Evolutionary conservation across 75 land plant genomes (phyloP), one percentile per base, ranked within the genome.

Genomic region (Pinus taeda): DNA sequence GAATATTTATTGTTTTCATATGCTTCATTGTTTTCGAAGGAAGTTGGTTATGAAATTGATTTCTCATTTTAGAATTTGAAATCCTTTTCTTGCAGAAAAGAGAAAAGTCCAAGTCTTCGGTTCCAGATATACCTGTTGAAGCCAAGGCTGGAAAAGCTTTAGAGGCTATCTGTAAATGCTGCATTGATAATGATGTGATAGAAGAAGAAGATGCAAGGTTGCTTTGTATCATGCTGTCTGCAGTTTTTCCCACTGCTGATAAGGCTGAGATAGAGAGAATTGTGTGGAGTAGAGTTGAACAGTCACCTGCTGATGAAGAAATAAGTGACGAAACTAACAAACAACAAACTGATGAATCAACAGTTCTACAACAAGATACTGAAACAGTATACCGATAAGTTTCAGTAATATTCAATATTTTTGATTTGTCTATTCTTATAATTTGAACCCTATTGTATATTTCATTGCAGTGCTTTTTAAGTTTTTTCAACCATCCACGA

Each of bases 81-180:
- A 20, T 75, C 8, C 30, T 75, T 60, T 5, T 49, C 15, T 8
- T 80, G 65, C 88, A 96, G 99, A 92, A 81, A 73, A 79, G 99
- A 67, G 79, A 80, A 3, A 96, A 94, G 57, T 69, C 87, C 37
- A 94, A 83, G 69, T 73, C 85, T 58, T 65, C 83, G 61, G 69
- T 69, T 11, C 91, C 97, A 14, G 82, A 81, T 22, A 81, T 96
- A 36, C 95, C 99, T 0, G 90, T 94, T 83, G 91, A 85, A 73
- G 76, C 86, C 36, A 79, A 92, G 75, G 91, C 81, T 12, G 95
- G 85, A 78, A 96, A 90, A 60, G 95, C 99, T 57, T 86, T 94
- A 61, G 95, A 94, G 33, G 99, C 93, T 13, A 87, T 96, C 6
- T 88, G 89, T 75, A 90, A 87, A 21, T 94, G 99, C 76, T 96